Base-by-base conservation (phyloP, 2,329 filamentous ascomycete species). In the Fusarium neocosmosporiellum region DNA sequence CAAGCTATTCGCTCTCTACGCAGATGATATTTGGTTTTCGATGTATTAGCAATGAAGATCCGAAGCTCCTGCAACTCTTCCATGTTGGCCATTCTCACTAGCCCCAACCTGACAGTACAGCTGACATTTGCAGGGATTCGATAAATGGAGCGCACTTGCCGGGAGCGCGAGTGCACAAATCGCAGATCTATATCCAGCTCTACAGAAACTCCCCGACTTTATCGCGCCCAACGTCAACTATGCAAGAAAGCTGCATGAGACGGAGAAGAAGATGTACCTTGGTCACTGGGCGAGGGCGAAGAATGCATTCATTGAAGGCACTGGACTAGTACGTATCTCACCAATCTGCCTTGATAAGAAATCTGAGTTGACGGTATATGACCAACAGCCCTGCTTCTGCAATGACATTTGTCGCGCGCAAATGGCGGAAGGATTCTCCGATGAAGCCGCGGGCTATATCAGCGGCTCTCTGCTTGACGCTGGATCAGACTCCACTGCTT, bases 401-500 rank as follows among this genome's bases (percentile, higher is more conserved):
- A 60, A 72, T 16, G 73, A 75, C 9, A 61, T 77, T 7, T 67
- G 68, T 37, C 37, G 33, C 3, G 43, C 59, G 1, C 75, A 77
- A 24, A 39, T 65, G 39, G 10, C n/a, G 1, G 65, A 76, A 18
- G 63, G 58, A 13, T 70, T 77, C 33, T 68, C 65, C 5, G 75
- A 76, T 34, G 73, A 75, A 18, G 65, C 66, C 11, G 73, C 75
- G 4, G 69, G 58, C 2, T 76, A 76, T 33, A 73, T 75, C 4
- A 67, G 70, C 39, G 74, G 75, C 1, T 70, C 61, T 2, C 14
- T 72, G n/a, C 73, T 77, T n/a, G 77, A 79, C 8, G 80, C 80
- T 2, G 80, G 78, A 0, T 76, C 82, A 4, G 81, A 83, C 34
- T 81, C 79, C 0, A 75, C 77, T 0, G 74, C 79, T 0, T 70